Evolutionary conservation across 129 eudicot species (phyloP), one percentile per base, ranked within the genome.

Genomic region (Artemisia argyi): DNA sequence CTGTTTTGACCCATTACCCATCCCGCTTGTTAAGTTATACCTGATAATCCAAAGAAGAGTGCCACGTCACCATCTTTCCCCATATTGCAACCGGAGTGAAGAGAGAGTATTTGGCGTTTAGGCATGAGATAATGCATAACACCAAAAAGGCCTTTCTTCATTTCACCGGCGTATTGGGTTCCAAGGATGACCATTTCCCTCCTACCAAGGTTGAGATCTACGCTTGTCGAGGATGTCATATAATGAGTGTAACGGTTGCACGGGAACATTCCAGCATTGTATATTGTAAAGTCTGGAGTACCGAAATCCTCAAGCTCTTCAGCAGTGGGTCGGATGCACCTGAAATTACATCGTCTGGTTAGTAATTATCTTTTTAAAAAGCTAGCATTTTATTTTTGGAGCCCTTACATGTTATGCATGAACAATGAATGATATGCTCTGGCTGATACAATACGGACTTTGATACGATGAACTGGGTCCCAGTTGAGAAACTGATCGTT

Each of bases 81-180:
- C 93, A 94, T 86, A 81, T 94, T 90, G 97, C 97, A 87, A 63
- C 98, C 98, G 14, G 98, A 94, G 71, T 94, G 98, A 14, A 94
- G 92, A 69, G 98, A 94, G 71, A 90, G 93, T 82, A 94, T 94
- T 76, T 86, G 90, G 28, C 98, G 96, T 83, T 83, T 85, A 77
- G 98, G 98, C 98, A 94, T 94, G 84, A 94, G 97, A 75, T 90
- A 94, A 66, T 94, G 98, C 98, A 94, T 94, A 10, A 94, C 87
- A 84, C 98, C 79, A 74, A 94, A 94, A 51, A 94, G 96, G 52
- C 98, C 98, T 80, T 94, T 94, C 93, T 94, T 94, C 98, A 94
- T 94, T 78, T 94, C 98, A 84, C 98, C 97, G 81, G 99, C 99
- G 69, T 90, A 94, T 35, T 90, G 99, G 14, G 99, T 94, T 84